Evolutionary conservation across 345 rosid genomes (phyloP).

Genomic region (Brassica napus): DNA sequence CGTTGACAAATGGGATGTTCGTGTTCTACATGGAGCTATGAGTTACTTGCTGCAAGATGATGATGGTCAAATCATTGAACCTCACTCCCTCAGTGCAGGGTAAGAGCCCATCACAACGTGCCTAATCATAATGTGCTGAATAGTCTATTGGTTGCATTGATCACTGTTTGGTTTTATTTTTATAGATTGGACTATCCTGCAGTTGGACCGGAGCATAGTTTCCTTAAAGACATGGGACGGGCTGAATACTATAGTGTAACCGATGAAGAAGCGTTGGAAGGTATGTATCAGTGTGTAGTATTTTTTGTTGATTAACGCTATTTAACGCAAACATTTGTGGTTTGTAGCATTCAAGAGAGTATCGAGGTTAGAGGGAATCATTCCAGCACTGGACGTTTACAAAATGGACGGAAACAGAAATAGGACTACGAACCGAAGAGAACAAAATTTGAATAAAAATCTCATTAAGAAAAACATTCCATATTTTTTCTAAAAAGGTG

Average conservation of each 20-base stretch:
- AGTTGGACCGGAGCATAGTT: conserved; percentile 98
- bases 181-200: conserved; percentile 94
- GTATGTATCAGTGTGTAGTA: conserved; percentile 34
- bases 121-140: not conserved
- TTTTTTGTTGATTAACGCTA: not conserved
- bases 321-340: not conserved
- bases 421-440: not conserved
- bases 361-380: conserved; percentile 77
- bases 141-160: not conserved
- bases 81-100: conserved; percentile 96
- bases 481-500: not conserved
- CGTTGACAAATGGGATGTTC: conserved; percentile 75
- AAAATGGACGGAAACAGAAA: not conserved
- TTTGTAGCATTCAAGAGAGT: conserved; percentile 81
- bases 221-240: conserved; percentile 81
- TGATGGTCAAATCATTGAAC: conserved; percentile 88
- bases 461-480: not conserved
- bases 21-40: conserved; percentile 50
- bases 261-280: conserved; percentile 89
- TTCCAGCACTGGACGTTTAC: conserved; percentile 66
- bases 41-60: conserved; percentile 92
- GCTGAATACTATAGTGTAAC: conserved; percentile 81
- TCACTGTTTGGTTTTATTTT: conserved; percentile 1
- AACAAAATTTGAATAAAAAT: conserved; percentile 3
- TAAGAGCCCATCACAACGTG: not conserved